A percentile compares a stretch with the other conserved stretches of the same genome.
phyloP scores from a whole-genome alignment of 2,329 filamentous ascomycete species.

The Paecilomyces sp. region DNA sequence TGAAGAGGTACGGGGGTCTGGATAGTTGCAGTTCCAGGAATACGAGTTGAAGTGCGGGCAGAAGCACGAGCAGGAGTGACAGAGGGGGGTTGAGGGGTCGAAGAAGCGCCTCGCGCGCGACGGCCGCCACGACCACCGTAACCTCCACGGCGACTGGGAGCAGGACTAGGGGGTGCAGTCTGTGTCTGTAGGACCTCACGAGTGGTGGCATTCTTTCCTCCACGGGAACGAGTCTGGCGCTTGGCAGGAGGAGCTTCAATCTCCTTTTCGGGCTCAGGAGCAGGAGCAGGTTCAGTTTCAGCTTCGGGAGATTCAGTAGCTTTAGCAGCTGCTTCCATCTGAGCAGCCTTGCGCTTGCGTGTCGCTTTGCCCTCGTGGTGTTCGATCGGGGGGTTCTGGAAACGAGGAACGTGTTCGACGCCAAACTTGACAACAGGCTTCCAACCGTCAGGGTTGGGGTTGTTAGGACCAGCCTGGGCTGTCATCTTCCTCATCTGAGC shows the following conservation, averaged over 20 bases:
- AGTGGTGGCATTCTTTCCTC: conserved; percentile 14
- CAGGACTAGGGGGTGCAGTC: conserved; percentile 11
- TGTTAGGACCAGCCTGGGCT: conserved; percentile 24
- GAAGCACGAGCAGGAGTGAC: conserved; percentile 1
- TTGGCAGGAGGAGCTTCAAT: conserved; percentile 13
- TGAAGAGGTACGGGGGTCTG: conserved; percentile 1
- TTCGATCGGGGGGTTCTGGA: conserved; percentile 24
- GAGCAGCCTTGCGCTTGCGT: conserved; percentile 30
- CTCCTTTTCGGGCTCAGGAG: conserved; percentile 22
- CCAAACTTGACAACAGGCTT: conserved; percentile 28
- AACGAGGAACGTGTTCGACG: conserved; percentile 27
- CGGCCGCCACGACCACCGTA: conserved; percentile 2
- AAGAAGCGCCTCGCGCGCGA: conserved; percentile 1
- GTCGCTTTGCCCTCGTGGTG: conserved; percentile 21
- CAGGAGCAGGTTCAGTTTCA: conserved; percentile 16
- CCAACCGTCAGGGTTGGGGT: conserved; percentile 38
- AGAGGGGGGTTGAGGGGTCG: not conserved
- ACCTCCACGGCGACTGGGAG: not conserved
- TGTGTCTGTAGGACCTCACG: conserved; percentile 13
- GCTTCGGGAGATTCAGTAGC: conserved; percentile 20
- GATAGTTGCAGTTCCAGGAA: conserved; percentile 3
- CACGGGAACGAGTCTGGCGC: conserved; percentile 26
- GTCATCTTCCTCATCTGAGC: conserved; percentile 34
- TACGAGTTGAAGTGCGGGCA: not conserved
- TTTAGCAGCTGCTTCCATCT: conserved; percentile 23